Conservation (phyloP, 2,329 filamentous ascomycete species). For the Diaporthe nobilis region DNA sequence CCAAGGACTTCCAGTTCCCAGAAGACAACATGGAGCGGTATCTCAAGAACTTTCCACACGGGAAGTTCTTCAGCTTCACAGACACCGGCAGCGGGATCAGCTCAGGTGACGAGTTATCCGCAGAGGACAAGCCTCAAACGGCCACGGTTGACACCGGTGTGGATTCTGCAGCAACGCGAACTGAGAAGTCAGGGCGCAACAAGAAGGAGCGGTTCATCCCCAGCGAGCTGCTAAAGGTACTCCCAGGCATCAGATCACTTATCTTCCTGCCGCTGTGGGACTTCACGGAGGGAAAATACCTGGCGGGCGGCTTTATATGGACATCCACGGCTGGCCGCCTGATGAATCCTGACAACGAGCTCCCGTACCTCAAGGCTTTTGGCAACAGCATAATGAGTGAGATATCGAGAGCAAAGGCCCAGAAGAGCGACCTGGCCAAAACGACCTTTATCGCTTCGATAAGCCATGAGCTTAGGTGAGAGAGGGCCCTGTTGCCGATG, state of each 20-base stretch:
- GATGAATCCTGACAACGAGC: conserved; percentile 53
- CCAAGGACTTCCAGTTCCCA: conserved; percentile 27
- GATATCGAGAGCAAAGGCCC: conserved; percentile 59
- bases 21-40: conserved; percentile 37
- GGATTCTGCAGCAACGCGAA: neutral
- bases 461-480: conserved; percentile 63
- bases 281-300: conserved; percentile 43
- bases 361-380: conserved; percentile 62
- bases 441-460: conserved; percentile 70
- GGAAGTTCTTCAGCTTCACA: conserved; percentile 38
- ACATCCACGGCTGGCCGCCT: neutral
- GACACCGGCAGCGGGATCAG: conserved; percentile 32
- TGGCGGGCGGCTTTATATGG: conserved; percentile 40
- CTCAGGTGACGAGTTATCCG: conserved; percentile 24
- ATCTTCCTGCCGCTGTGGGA: conserved; percentile 66
- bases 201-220: conserved; percentile 46
- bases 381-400: conserved; percentile 70
- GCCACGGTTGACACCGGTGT: conserved; percentile 3
- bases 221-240: conserved; percentile 51
- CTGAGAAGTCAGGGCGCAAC: neutral
- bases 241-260: conserved; percentile 61
- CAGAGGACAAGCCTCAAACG: conserved; percentile 39
- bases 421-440: conserved; percentile 59
- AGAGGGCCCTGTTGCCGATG: neutral
- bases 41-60: conserved; percentile 32